phyloP scores from a whole-genome alignment of 352 stramenopile species.

The Globisporangium recalcitrans region DNA sequence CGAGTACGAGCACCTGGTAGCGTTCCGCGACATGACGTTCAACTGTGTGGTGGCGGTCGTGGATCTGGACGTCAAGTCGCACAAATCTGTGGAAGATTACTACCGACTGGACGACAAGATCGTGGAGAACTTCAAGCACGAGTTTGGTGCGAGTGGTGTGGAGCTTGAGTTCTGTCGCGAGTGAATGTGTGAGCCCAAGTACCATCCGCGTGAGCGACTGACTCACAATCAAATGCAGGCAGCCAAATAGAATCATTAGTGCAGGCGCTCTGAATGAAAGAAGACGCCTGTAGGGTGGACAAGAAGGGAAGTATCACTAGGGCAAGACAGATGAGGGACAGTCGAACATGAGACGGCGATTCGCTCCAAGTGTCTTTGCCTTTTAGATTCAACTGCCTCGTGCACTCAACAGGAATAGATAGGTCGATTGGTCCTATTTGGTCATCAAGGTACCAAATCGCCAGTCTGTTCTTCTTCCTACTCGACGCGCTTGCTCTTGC shows the following conservation, averaged over 20 bases:
- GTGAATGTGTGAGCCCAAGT: slow-evolving; percentile 16
- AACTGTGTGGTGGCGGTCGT: slow-evolving; percentile 80
- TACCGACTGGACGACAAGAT: slow-evolving; percentile 80
- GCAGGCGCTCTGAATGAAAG: no score
- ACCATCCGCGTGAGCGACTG: not conserved
- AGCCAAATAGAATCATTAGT: not conserved
- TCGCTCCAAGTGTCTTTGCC: no score
- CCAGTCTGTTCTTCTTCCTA: no score
- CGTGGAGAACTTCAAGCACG: slow-evolving; percentile 44
- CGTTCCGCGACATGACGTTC: slow-evolving; percentile 63
- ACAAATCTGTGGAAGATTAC: slow-evolving; percentile 84
- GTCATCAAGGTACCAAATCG: no score
- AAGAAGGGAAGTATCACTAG: no score
- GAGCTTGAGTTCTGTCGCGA: slow-evolving; percentile 34
- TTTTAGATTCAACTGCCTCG: not conserved
- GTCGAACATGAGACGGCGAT: no score
- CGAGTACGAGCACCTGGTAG: slow-evolving; percentile 63
- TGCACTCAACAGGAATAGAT: no score
- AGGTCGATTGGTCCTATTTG: no score
- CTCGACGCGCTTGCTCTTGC: slow-evolving; percentile 1
- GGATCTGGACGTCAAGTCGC: slow-evolving; percentile 83
- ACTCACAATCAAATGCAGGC: not conserved
- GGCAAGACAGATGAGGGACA: no score
- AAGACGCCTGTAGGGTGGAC: no score
- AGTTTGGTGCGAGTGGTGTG: slow-evolving; percentile 29